Evolutionary conservation across 345 rosid genomes (phyloP).

Genomic region (Arabidopsis arenosa): DNA sequence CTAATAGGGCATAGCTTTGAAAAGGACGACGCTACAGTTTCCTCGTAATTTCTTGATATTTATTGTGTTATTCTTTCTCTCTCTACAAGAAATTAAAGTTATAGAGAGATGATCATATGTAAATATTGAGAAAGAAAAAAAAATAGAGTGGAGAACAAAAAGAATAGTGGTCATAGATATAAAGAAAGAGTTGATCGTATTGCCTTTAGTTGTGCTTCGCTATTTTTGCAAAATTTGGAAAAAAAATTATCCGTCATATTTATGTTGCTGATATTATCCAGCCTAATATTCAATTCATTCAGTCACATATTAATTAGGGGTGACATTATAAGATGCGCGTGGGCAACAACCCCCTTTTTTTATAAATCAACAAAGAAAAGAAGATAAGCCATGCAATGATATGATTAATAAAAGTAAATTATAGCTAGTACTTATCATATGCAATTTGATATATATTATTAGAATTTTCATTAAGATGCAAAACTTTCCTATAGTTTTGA

Average conservation of each 20-base stretch:
- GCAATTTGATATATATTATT: not conserved
- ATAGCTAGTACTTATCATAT: not conserved
- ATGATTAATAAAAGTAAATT: not conserved
- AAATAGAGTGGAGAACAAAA: constrained; percentile 12
- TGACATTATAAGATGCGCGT: not conserved
- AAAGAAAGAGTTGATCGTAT: constrained; percentile 11
- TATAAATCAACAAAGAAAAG: constrained; percentile 2
- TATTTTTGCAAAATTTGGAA: constrained; percentile 18
- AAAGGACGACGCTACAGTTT: constrained; percentile 43
- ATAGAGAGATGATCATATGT: constrained; percentile 13
- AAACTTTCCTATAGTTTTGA: not conserved
- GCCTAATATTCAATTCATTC: constrained; percentile 1
- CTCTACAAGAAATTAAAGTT: constrained; percentile 4
- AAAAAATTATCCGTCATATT: not conserved
- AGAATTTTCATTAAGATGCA: not conserved
- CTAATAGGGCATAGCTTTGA: constrained; percentile 44
- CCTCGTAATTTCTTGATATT: constrained; percentile 38
- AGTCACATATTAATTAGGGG: constrained; percentile 1
- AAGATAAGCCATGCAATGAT: constrained; percentile 24
- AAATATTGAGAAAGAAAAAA: constrained; percentile 3
- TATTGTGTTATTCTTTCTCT: constrained; percentile 24
- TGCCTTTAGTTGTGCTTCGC: constrained; percentile 34
- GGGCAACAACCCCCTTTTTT: not conserved
- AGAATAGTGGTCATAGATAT: constrained; percentile 4
- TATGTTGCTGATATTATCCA: constrained; percentile 5